Conservation (phyloP, 2,329 filamentous ascomycete genomes). For the Ceratocystis huliohia region DNA sequence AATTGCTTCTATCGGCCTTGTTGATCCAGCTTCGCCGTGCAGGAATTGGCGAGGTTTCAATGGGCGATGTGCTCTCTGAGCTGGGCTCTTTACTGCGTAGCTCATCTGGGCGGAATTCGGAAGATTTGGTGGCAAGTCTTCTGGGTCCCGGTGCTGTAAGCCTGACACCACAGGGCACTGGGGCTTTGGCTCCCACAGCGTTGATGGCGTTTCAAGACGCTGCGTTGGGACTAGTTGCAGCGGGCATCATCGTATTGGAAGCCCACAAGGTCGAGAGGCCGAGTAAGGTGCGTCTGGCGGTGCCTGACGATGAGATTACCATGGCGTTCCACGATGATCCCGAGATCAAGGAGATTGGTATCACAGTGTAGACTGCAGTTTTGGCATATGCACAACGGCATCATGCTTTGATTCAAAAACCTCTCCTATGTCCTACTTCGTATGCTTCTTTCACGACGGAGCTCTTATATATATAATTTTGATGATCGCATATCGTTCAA, state of each 20-base stretch:
- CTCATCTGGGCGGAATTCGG: slow-evolving; percentile 17
- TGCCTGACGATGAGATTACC: slow-evolving; percentile 83
- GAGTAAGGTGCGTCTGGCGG: slow-evolving; percentile 71
- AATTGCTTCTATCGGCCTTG: slow-evolving; percentile 74
- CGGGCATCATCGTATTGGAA: slow-evolving; percentile 78
- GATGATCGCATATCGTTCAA: not conserved
- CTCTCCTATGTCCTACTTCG: too few relatives aligned
- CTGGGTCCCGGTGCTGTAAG: slow-evolving; percentile 7
- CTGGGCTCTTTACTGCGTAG: slow-evolving; percentile 23
- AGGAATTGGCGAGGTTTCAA: slow-evolving; percentile 72
- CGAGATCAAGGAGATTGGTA: slow-evolving; percentile 69
- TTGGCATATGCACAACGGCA: too few relatives aligned
- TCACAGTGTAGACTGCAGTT: slow-evolving; percentile 30
- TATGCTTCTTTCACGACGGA: not conserved
- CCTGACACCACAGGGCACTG: slow-evolving; percentile 13
- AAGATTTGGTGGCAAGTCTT: slow-evolving; percentile 19
- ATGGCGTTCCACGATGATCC: slow-evolving; percentile 78
- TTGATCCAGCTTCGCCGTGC: slow-evolving; percentile 67
- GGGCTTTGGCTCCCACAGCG: slow-evolving; percentile 16
- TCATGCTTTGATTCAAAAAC: too few relatives aligned
- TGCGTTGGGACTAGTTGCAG: slow-evolving; percentile 71
- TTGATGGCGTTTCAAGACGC: slow-evolving; percentile 40
- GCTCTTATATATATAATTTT: not conserved
- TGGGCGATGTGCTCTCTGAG: slow-evolving; percentile 83
- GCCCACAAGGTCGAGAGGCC: slow-evolving; percentile 68